A percentile compares a stretch with the other conserved stretches of the same genome.
These are phyloP conservation scores for Auricularia sp. DNA, from an alignment of 768 basidiomycete genomes.

Conservation along the genomic window DNA sequence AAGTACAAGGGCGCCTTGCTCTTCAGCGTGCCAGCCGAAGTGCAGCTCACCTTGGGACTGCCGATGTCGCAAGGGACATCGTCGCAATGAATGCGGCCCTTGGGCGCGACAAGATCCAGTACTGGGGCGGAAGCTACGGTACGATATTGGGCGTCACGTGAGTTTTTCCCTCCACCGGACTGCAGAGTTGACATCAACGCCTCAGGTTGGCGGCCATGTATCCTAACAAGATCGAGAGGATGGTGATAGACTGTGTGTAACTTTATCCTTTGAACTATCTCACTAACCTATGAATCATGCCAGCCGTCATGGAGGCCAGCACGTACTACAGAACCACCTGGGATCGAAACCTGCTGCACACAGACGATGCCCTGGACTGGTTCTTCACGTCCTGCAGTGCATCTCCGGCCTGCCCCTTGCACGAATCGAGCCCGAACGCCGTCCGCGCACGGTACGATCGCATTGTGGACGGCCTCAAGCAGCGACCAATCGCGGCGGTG, in stretches of 20 bases:
- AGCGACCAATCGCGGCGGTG: slow-evolving; percentile 25
- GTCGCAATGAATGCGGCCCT: slow-evolving; percentile 10
- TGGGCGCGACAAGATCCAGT: slow-evolving; percentile 13
- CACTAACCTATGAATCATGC: background rate
- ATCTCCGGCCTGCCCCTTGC: slow-evolving; percentile 28
- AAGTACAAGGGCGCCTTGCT: background rate
- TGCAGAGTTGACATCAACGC: background rate
- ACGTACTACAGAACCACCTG: slow-evolving; percentile 28
- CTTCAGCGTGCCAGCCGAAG: background rate
- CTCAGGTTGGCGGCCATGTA: background rate
- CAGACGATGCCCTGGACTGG: slow-evolving; percentile 24
- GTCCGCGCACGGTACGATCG: slow-evolving; percentile 27
- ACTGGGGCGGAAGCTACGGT: slow-evolving; percentile 24
- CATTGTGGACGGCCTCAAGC: slow-evolving; percentile 23
- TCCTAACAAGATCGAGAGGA: background rate
- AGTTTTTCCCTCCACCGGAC: slow-evolving; percentile 20
- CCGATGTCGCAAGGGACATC: slow-evolving; percentile 14
- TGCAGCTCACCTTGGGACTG: slow-evolving; percentile 10
- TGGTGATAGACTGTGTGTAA: background rate
- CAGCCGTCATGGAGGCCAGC: slow-evolving; percentile 31
- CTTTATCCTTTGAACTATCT: background rate
- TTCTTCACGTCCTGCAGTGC: slow-evolving; percentile 29
- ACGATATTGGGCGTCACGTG: slow-evolving; percentile 21
- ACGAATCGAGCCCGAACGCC: slow-evolving; percentile 23
- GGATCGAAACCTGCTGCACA: slow-evolving; percentile 27